Evolutionary conservation across 345 rosid species (phyloP), one percentile per base, ranked within the genome.

Genomic region (Brassica carinata): DNA sequence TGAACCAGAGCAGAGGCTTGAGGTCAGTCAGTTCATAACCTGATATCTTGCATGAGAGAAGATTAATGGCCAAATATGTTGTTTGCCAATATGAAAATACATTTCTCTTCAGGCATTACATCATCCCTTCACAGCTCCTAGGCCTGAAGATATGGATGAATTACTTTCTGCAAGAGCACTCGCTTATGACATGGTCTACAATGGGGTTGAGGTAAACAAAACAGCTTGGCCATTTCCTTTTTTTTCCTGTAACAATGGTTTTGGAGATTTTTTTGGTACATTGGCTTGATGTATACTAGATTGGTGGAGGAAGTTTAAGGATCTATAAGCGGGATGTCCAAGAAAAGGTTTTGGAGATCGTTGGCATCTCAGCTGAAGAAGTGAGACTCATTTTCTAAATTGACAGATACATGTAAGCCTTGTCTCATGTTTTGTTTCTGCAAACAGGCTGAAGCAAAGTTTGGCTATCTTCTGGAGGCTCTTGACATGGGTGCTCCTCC

Each of bases 401-500:
- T 31, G 5, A 59, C 38, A 23, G 26, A 23, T 63, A 19, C 53
- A 36, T 8, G 51, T 38, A 69, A 34, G 57, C 76, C 34, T 53
- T 61, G 43, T 59, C 64, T 69, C 67, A 9, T 66, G n/a, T 30
- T 29, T 64, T 45, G 26, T 51, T 61, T 53, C 73, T 68, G 14
- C 79, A 61, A 72, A 61, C 85, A 93, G 99, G 98, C 98, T 53
- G 98, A 96, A 88, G 87, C 83, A 9, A 91, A 96, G 88, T 96
- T 96, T 77, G 99, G 98, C 33, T 96, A 93, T 85, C 96, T 96
- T 73, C 84, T 93, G 68, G 99, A 96, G 88, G 98, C 98, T 78
- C 87, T 96, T 64, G 98, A 96, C 81, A 93, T 93, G 90, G 99
- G 99, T 77, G 99, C 99, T 77, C 99, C 99, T 67, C 99, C 99